Evolutionary conservation across 2,329 filamentous ascomycete species (phyloP).

Genomic region (Clarireedia paspali): DNA sequence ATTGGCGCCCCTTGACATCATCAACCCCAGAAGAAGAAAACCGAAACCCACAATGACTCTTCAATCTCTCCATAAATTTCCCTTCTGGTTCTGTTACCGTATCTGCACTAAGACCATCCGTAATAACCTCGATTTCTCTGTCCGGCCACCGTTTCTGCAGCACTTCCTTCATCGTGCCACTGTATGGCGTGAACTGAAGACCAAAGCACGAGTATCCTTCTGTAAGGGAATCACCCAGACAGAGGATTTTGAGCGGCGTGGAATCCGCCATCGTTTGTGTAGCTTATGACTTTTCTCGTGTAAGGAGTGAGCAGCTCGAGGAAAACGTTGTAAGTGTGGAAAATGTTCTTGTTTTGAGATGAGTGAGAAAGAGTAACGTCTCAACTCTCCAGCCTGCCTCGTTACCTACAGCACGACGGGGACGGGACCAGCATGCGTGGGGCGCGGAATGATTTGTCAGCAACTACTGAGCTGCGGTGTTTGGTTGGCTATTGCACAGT

Average conservation of each 20-base stretch:
- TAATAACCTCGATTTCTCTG: constrained; percentile 15
- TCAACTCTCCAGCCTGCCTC: too few relatives aligned
- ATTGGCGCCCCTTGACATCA: too few relatives aligned
- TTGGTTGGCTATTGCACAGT: too few relatives aligned
- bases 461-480: too few relatives aligned
- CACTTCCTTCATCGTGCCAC: constrained; percentile 37
- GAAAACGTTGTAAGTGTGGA: too few relatives aligned
- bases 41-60: constrained; percentile 10
- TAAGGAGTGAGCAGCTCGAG: not conserved
- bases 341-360: too few relatives aligned
- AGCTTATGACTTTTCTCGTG: not conserved
- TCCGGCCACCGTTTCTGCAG: constrained; percentile 38
- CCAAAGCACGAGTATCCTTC: constrained; percentile 44
- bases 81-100: constrained; percentile 10
- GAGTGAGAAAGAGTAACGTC: too few relatives aligned
- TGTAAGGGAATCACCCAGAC: constrained; percentile 38
- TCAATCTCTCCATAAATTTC: constrained; percentile 14
- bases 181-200: constrained; percentile 44
- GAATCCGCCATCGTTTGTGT: not conserved
- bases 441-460: too few relatives aligned
- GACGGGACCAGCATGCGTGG: too few relatives aligned
- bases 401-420: too few relatives aligned
- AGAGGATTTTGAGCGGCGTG: constrained; percentile 21
- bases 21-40: not conserved
- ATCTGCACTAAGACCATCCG: constrained; percentile 20